Evolutionary conservation across 2,329 filamentous ascomycete genomes (phyloP).

Genomic region (Geosmithia morbida): DNA sequence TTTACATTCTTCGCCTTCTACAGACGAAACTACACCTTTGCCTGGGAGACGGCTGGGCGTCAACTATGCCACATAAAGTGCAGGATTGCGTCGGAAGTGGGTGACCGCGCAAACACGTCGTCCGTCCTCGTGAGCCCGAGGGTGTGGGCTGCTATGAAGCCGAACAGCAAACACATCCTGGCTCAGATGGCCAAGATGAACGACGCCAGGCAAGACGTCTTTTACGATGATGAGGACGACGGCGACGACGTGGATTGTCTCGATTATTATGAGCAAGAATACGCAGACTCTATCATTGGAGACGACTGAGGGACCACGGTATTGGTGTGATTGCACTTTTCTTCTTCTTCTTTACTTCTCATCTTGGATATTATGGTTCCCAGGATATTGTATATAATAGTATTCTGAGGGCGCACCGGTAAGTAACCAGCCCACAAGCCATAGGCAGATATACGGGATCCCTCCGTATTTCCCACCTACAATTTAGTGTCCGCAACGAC

Average conservation of each 20-base stretch:
- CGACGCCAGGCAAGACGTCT: not conserved
- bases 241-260: not conserved
- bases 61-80: conserved; percentile 35
- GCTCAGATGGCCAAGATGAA: not conserved
- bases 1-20: conserved; percentile 26
- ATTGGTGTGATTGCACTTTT: too few species aligned
- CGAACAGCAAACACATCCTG: conserved; percentile 13
- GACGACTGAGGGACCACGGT: too few species aligned
- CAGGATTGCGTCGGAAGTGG: conserved; percentile 4
- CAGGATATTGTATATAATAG: too few species aligned
- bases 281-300: too few species aligned
- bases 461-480: too few species aligned
- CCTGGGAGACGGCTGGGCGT: conserved; percentile 31
- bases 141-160: conserved; percentile 20
- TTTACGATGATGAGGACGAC: not conserved
- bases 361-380: too few species aligned
- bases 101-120: conserved; percentile 2
- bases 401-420: too few species aligned
- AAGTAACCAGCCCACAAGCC: too few species aligned
- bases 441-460: too few species aligned
- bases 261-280: not conserved
- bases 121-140: conserved; percentile 17
- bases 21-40: conserved; percentile 12
- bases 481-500: too few species aligned
- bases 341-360: too few species aligned